Percentiles rank a stretch among this genome's conserved stretches.
These are phyloP conservation scores for Lanmaoa rubissima DNA, from an alignment of 768 basidiomycete genomes.

Conservation along the genomic window DNA sequence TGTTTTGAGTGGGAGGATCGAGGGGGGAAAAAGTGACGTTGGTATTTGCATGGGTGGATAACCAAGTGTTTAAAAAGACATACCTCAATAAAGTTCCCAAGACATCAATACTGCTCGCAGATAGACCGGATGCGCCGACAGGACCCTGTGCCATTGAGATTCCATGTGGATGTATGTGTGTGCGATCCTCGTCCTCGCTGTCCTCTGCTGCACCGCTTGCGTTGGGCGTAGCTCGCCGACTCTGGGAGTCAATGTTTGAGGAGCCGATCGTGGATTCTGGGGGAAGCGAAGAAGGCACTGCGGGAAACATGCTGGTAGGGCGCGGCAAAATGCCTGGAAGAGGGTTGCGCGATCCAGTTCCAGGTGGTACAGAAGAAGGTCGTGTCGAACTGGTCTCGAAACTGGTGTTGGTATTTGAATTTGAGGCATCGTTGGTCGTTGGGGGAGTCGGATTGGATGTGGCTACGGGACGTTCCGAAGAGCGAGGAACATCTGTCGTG, in stretches of 20 bases:
- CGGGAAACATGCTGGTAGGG: constrained; percentile 32
- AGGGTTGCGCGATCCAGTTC: constrained; percentile 32
- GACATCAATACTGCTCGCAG: constrained; percentile 77
- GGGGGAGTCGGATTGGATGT: constrained; percentile 10
- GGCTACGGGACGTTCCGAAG: constrained; percentile 23
- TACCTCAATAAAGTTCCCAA: constrained; percentile 81
- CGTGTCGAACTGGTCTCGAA: constrained; percentile 6
- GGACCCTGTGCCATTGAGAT: constrained; percentile 28
- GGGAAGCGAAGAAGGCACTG: constrained; percentile 9
- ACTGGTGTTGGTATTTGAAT: constrained; percentile 7
- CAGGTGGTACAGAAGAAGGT: constrained; percentile 28
- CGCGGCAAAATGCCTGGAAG: constrained; percentile 42
- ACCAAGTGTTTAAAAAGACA: constrained; percentile 10
- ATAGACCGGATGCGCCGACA: constrained; percentile 41
- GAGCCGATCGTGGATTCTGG: constrained; percentile 6
- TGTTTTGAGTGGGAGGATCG: constrained; percentile 26
- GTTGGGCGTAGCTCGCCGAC: not conserved
- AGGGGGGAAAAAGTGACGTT: not conserved
- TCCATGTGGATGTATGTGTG: constrained; percentile 19
- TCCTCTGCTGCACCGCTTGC: constrained; percentile 6
- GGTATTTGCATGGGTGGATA: not conserved
- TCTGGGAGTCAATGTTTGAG: constrained; percentile 2
- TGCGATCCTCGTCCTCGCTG: constrained; percentile 16
- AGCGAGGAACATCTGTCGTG: constrained; percentile 61
- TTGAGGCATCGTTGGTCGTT: constrained; percentile 1